These are phyloP conservation scores for Diaporthe citriasiana DNA, from an alignment of 2,329 filamentous ascomycete genomes.

Conservation along the genomic window DNA sequence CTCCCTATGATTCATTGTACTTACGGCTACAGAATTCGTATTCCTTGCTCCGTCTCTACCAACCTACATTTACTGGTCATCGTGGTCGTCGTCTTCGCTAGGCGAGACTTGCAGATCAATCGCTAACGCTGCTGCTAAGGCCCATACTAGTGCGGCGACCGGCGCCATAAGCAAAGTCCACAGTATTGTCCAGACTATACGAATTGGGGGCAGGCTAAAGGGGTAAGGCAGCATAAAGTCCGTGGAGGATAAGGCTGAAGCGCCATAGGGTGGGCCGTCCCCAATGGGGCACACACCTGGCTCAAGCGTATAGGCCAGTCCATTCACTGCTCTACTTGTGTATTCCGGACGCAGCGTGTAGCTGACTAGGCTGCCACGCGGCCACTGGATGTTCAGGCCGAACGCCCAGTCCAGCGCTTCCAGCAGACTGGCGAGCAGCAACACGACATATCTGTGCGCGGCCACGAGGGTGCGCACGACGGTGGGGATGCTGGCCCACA, in stretches of 20 bases:
- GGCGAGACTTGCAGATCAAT: not conserved
- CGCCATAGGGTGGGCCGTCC: not conserved
- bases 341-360: conserved; percentile 7
- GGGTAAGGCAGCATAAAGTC: not conserved
- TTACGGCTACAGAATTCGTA: not conserved
- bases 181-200: not conserved
- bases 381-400: not conserved
- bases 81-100: not conserved
- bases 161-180: not conserved
- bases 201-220: not conserved
- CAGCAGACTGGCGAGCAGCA: not conserved
- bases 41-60: not conserved
- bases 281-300: not conserved
- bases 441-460: not conserved
- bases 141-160: not conserved
- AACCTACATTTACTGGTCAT: not conserved
- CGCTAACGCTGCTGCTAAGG: not conserved
- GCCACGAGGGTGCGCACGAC: not conserved
- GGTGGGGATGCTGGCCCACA: not conserved
- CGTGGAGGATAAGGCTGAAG: not conserved
- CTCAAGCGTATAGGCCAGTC: not conserved
- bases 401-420: not conserved
- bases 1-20: not conserved
- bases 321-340: not conserved
- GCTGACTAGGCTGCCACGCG: not conserved